Conservation (phyloP, 2,329 filamentous ascomycete genomes). For the Arthrinium phaeospermum region DNA sequence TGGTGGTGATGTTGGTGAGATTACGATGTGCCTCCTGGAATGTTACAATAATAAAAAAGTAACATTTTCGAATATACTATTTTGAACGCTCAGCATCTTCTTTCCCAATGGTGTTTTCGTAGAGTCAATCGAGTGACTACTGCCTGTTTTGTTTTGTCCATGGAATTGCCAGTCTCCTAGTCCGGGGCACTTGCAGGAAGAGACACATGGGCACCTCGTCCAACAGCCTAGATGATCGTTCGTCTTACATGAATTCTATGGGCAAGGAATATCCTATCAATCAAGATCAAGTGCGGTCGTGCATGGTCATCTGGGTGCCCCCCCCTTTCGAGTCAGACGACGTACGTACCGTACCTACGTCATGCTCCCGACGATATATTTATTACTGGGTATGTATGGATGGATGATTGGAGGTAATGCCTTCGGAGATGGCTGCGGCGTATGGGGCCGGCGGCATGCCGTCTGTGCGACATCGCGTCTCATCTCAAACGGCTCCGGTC, state of each 20-base stretch:
- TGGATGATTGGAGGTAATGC: background rate
- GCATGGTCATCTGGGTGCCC: background rate
- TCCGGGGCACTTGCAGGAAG: background rate
- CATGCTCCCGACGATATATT: background rate
- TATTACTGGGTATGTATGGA: background rate
- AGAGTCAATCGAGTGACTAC: background rate
- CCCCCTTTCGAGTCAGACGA: background rate
- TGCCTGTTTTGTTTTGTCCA: background rate
- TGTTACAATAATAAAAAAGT: background rate
- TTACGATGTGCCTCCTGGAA: background rate
- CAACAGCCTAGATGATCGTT: too few species aligned
- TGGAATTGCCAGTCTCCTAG: too few species aligned
- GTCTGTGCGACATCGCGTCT: background rate
- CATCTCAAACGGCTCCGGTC: background rate
- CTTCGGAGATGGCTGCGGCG: background rate
- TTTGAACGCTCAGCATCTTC: background rate
- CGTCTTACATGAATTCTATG: background rate
- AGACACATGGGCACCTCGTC: background rate
- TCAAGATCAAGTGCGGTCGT: background rate
- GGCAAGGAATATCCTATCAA: background rate
- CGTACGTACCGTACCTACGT: background rate
- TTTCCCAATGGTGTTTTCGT: background rate
- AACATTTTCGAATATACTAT: background rate
- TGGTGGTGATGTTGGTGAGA: background rate
- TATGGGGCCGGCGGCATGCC: background rate